Percentiles rank a stretch among this genome's conserved stretches.
Evolutionary conservation across 2,329 filamentous ascomycete genomes (phyloP).

Genomic region (Aspergillus arachidicola): DNA sequence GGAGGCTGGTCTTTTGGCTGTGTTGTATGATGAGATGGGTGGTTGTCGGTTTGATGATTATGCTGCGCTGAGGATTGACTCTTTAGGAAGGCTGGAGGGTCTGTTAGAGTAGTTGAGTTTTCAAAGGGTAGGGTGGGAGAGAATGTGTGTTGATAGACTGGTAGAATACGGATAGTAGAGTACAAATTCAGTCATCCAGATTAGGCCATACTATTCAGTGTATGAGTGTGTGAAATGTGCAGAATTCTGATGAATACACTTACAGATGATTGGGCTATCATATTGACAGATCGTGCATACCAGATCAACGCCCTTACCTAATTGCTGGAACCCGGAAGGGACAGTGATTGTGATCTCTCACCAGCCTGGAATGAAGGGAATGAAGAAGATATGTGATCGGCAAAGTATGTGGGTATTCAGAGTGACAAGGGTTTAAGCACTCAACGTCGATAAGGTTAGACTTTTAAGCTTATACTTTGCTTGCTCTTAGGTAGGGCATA

Average conservation of each 20-base stretch:
- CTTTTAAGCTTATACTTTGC: background rate
- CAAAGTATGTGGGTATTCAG: background rate
- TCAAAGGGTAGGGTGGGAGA: background rate
- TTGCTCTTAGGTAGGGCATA: background rate
- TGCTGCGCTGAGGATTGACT: background rate
- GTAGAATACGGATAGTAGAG: background rate
- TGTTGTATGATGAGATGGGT: conserved; percentile 8
- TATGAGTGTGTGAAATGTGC: no score
- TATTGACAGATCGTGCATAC: background rate
- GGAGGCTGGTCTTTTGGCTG: conserved; percentile 25
- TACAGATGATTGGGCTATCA: background rate
- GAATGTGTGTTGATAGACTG: background rate
- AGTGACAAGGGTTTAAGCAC: background rate
- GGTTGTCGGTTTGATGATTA: background rate
- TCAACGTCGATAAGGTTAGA: background rate
- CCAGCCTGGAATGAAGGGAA: background rate
- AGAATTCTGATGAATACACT: no score
- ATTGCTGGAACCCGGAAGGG: background rate
- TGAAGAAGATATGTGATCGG: background rate
- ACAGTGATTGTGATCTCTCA: background rate
- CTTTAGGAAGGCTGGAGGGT: background rate
- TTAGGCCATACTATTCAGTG: background rate
- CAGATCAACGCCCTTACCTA: background rate
- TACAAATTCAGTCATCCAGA: background rate
- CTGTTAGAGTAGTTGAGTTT: background rate